phyloP scores from a whole-genome alignment of 805 yeast genomes.

The Ogataea populi-albae region DNA sequence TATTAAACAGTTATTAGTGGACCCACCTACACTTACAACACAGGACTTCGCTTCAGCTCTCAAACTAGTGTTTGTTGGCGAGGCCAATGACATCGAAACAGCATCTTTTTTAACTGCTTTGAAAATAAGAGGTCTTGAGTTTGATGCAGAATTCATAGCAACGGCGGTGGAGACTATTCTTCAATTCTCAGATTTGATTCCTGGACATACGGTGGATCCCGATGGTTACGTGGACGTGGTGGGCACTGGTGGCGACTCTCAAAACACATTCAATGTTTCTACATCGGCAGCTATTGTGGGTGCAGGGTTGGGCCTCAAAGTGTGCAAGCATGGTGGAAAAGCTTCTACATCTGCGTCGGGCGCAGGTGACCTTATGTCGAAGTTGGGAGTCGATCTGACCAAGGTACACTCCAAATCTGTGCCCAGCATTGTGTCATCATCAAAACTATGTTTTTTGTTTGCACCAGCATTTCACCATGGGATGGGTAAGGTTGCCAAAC shows the following conservation, averaged over 20 bases:
- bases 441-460: constrained; percentile 65
- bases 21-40: constrained; percentile 62
- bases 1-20: constrained; percentile 59
- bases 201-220: constrained; percentile 40
- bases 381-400: constrained; percentile 79
- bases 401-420: constrained; percentile 63
- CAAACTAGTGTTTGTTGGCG: constrained; percentile 54
- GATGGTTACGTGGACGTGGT: constrained; percentile 79
- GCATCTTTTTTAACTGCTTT: constrained; percentile 80
- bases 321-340: constrained; percentile 96
- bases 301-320: constrained; percentile 78
- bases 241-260: constrained; percentile 99
- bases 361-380: constrained; percentile 80
- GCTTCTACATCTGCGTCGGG: constrained; percentile 94
- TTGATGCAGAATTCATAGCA: constrained; percentile 76
- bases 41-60: constrained; percentile 64
- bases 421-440: constrained; percentile 50
- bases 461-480: constrained; percentile 96
- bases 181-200: constrained; percentile 58
- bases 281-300: constrained; percentile 94
- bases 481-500: constrained; percentile 75
- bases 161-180: constrained; percentile 78
- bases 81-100: constrained; percentile 65
- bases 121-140: constrained; percentile 72
- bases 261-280: constrained; percentile 93